Evolutionary conservation across 805 yeast genomes (phyloP).

Genomic region (Zygoascus tannicola): DNA sequence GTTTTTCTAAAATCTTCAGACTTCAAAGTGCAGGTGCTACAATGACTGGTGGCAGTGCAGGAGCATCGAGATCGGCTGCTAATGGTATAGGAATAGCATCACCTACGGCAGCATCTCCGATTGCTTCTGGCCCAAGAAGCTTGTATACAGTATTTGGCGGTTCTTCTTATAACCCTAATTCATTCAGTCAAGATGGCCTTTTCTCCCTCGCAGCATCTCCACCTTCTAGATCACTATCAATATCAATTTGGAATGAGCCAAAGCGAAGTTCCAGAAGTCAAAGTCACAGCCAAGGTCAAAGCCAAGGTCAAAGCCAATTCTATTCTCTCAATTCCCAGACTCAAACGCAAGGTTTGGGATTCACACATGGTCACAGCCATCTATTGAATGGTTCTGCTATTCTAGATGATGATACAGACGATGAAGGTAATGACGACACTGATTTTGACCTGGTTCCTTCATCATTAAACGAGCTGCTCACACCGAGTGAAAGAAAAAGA

Average conservation of each 20-base stretch:
- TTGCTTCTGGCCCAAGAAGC: not conserved
- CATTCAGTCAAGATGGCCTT: constrained; percentile 1
- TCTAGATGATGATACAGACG: constrained; percentile 37
- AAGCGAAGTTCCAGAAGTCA: not conserved
- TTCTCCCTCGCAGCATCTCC: constrained; percentile 5
- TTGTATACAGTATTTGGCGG: constrained; percentile 2
- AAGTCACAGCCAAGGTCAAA: not conserved
- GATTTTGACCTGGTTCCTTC: constrained; percentile 73
- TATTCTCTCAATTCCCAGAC: not conserved
- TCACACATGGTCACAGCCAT: constrained; percentile 9
- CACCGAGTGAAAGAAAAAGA: constrained; percentile 71
- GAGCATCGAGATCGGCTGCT: no score
- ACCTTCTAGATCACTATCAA: constrained; percentile 8
- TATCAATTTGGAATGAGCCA: constrained; percentile 3
- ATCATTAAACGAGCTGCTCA: constrained; percentile 66
- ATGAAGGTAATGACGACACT: constrained; percentile 37
- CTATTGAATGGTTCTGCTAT: constrained; percentile 28
- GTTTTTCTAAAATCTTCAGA: not conserved
- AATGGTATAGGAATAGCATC: constrained; percentile 1
- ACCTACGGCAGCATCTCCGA: not conserved
- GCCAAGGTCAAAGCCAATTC: not conserved
- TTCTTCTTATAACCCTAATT: constrained; percentile 4
- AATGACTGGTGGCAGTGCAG: not conserved
- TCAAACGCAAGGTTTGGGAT: constrained; percentile 8
- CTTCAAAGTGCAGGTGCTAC: not conserved